Percentiles rank a stretch among this genome's conserved stretches.
These are phyloP conservation scores for Saturnispora sekii DNA, from an alignment of 805 yeast genomes.

Conservation along the genomic window DNA sequence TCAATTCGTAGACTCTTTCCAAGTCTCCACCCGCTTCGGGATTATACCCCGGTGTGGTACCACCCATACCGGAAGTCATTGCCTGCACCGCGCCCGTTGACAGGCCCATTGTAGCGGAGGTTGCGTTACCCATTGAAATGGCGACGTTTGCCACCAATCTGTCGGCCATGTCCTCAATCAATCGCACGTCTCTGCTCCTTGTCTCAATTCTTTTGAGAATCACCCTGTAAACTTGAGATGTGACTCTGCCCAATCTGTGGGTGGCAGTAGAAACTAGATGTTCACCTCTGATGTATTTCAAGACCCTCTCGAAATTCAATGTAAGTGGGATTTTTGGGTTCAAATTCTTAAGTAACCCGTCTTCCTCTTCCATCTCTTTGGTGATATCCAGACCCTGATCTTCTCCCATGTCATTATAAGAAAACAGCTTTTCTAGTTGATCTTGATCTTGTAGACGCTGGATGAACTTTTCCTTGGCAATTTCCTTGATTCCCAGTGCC, in stretches of 20 bases:
- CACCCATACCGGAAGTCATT: constrained; percentile 9
- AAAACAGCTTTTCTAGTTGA: constrained; percentile 1
- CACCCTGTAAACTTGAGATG: constrained; percentile 53
- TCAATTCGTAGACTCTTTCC: constrained; percentile 22
- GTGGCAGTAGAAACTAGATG: constrained; percentile 55
- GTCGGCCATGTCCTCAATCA: constrained; percentile 16
- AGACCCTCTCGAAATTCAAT: constrained; percentile 55
- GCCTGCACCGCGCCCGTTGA: constrained; percentile 8
- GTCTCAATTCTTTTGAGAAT: constrained; percentile 53
- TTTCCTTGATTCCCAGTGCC: constrained; percentile 51
- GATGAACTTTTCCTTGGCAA: constrained; percentile 31
- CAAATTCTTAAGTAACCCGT: constrained; percentile 29
- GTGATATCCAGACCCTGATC: constrained; percentile 3
- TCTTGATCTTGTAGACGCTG: constrained; percentile 4
- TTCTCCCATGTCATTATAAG: constrained; percentile 8
- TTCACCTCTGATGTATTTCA: constrained; percentile 54
- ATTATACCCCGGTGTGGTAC: constrained; percentile 25
- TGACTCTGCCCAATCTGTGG: constrained; percentile 59
- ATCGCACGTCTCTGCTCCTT: constrained; percentile 27
- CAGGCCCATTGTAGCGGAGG: constrained; percentile 12
- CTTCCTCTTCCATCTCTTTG: not conserved
- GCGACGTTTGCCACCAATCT: constrained; percentile 25
- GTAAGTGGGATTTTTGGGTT: constrained; percentile 43
- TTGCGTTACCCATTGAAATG: constrained; percentile 11
- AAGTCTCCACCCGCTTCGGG: constrained; percentile 20